Conservation (phyloP, 441 rosid genomes). For the Gossypium trilobum region DNA sequence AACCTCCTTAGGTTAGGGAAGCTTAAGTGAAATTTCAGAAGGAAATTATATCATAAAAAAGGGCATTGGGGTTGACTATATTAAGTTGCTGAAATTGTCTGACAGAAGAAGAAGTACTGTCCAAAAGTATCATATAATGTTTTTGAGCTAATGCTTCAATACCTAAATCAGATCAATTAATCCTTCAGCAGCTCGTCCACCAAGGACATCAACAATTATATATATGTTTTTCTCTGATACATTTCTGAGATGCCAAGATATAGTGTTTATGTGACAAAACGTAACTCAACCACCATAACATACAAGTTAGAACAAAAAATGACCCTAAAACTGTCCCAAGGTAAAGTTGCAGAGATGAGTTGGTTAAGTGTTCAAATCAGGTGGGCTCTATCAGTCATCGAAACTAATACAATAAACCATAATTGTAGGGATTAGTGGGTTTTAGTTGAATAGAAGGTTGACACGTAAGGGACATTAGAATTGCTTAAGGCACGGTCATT, state of each 20-base stretch:
- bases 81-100: background rate
- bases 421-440: background rate
- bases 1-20: background rate
- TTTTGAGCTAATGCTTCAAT: background rate
- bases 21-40: background rate
- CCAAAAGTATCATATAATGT: background rate
- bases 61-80: background rate
- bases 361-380: conserved; percentile 29
- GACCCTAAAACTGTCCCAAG: conserved; percentile 12
- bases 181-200: background rate
- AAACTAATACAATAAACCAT: conserved; percentile 14
- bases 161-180: background rate
- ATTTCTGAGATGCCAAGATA: background rate
- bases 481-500: conserved; percentile 11
- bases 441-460: background rate
- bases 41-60: background rate
- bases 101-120: background rate
- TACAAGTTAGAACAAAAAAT: conserved; percentile 7
- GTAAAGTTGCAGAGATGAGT: background rate
- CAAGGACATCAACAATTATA: background rate
- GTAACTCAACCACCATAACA: background rate
- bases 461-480: background rate
- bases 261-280: background rate
- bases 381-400: conserved; percentile 18
- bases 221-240: background rate